Evolutionary conservation across 1,284 basidiomycete species (phyloP), one percentile per base, ranked within the genome.

Genomic region (Rhizoctonia solani): DNA sequence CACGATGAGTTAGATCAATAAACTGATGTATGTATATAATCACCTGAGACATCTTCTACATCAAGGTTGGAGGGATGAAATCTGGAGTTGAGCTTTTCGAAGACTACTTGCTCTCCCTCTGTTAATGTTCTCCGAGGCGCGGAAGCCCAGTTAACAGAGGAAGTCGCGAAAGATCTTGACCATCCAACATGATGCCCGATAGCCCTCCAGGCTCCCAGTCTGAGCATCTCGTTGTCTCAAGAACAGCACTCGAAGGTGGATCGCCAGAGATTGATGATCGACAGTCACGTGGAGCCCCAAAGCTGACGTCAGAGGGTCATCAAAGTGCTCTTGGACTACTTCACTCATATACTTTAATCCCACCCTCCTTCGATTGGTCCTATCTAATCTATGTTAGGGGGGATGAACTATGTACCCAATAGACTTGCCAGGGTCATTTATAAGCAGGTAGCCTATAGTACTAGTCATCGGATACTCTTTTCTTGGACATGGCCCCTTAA

Each of bases 41-140:
- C 16, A 71, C 70, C 70, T 50, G 94, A 96, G 9, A 95, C 85
- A 76, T 97, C 94, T 78, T 93, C 87, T 1, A 97, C 93, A 70
- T 87, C 83, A 25, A 96, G 79, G 70, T 86, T 82, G 25, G 87
- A 84, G 14, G 94, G 92, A 9, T 83, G 77, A 77, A 97, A 95
- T 72, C 79, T 85, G 53, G 85, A 81, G 5, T 81, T 82, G 44
- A 98, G 80, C 78, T 95, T 95, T 29, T 81, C 75, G 73, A 85
- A 81, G 71, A 98, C 95, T 19, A 76, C 75, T 59, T 81, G 78
- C 77, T 94, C 92, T 39, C 90, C 88, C 41, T 87, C 82, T 39
- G 83, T 81, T 23, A 67, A 52, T 11, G 39, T 58, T 41, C 47
- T 67, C 16, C 23, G 25, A 50, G 54, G 44, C 11, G 27, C 37